phyloP scores from a whole-genome alignment of 2,329 filamentous ascomycete genomes.

The Pestalotiopsis sp. region DNA sequence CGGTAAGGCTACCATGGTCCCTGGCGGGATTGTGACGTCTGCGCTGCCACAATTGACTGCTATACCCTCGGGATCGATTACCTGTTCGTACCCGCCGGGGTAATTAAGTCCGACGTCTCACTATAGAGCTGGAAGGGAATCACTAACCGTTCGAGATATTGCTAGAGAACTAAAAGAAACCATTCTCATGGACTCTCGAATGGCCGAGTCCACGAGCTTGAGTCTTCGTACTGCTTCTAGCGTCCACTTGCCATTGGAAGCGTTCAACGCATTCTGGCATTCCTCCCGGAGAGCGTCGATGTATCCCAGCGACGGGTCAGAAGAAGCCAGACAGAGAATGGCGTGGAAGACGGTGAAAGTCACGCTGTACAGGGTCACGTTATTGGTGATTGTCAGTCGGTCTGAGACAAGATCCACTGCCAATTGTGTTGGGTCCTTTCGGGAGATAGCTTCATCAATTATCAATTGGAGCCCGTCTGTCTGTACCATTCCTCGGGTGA shows the following conservation, averaged over 20 bases:
- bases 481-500: no score
- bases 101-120: not conserved
- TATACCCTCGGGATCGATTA: not conserved
- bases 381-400: not conserved
- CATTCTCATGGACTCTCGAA: not conserved
- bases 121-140: not conserved
- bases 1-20: not conserved
- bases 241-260: not conserved
- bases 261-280: not conserved
- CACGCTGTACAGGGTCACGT: not conserved
- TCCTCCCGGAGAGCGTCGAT: not conserved
- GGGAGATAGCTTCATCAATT: not conserved
- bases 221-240: not conserved
- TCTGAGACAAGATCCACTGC: not conserved
- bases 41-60: not conserved
- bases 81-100: not conserved
- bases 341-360: not conserved
- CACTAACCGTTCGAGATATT: not conserved
- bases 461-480: not conserved
- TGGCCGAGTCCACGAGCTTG: not conserved
- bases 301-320: not conserved
- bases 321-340: not conserved
- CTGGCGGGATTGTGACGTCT: not conserved
- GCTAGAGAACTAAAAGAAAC: not conserved
- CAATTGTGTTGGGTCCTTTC: not conserved